phyloP scores from a whole-genome alignment of 805 yeast species.

The Metschnikowia kofuensis region DNA sequence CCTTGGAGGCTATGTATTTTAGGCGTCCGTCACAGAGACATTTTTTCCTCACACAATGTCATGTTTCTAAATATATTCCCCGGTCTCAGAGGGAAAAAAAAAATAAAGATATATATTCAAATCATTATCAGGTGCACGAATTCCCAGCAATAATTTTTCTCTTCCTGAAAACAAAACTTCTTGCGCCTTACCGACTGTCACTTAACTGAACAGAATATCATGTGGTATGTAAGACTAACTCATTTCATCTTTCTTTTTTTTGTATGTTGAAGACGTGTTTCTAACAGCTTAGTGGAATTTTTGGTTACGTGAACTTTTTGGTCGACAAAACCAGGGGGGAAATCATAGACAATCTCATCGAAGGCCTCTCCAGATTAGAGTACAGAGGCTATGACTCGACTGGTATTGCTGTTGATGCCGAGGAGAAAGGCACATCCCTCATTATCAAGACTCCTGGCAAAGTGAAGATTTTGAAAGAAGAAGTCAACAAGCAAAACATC shows the following conservation, averaged over 20 bases:
- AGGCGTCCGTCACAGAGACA: conserved; percentile 12
- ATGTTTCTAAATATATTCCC: conserved; percentile 8
- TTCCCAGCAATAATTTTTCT: not conserved
- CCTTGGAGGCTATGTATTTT: not conserved
- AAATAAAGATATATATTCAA: conserved; percentile 6
- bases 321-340: conserved; percentile 92
- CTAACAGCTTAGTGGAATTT: conserved; percentile 71
- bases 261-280: conserved; percentile 4
- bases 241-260: not conserved
- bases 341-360: conserved; percentile 82
- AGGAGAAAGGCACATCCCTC: conserved; percentile 63
- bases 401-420: conserved; percentile 94
- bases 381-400: conserved; percentile 98
- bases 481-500: conserved; percentile 50
- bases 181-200: not conserved
- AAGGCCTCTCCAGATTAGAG: conserved; percentile 82
- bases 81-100: conserved; percentile 5
- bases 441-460: conserved; percentile 88
- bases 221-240: conserved; percentile 14
- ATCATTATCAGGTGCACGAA: conserved; percentile 3
- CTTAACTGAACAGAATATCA: conserved; percentile 3
- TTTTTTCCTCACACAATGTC: conserved; percentile 10
- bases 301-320: conserved; percentile 94
- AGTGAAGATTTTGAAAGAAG: conserved; percentile 73
- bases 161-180: not conserved